Percentiles rank a stretch among this genome's conserved stretches.
These are phyloP conservation scores for Verruconis gallopava DNA, from an alignment of 2,329 filamentous ascomycete genomes.

Conservation along the genomic window DNA sequence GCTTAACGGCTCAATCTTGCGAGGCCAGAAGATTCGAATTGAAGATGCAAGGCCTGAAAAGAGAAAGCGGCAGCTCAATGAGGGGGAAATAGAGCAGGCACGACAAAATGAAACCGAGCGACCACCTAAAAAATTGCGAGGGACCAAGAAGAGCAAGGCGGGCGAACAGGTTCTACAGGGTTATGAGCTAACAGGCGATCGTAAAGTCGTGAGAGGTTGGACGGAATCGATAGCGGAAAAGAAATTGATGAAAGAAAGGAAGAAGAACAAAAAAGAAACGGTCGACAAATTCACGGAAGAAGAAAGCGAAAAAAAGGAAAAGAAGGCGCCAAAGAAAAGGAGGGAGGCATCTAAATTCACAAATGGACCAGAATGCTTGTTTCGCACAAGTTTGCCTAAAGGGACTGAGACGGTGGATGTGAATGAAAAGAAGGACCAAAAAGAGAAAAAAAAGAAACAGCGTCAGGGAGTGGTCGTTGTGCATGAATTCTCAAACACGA, in stretches of 20 bases:
- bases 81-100: conserved; percentile 21
- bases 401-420: conserved; percentile 36
- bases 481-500: conserved; percentile 81
- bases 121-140: conserved; percentile 21
- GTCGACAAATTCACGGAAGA: conserved; percentile 38
- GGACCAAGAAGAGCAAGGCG: conserved; percentile 34
- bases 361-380: conserved; percentile 66
- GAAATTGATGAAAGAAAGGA: conserved; percentile 23
- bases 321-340: conserved; percentile 44
- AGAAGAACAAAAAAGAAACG: conserved; percentile 30
- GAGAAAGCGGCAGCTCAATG: conserved; percentile 34
- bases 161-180: conserved; percentile 37
- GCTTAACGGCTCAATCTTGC: conserved; percentile 73
- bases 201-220: conserved; percentile 84
- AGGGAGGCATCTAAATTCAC: conserved; percentile 64
- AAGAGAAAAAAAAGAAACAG: conserved; percentile 44
- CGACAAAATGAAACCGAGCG: conserved; percentile 18
- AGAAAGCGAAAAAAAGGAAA: conserved; percentile 37
- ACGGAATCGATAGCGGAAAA: conserved; percentile 48
- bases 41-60: conserved; percentile 64
- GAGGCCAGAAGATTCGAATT: conserved; percentile 71
- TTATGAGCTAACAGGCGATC: conserved; percentile 55
- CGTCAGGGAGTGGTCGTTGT: conserved; percentile 53
- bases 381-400: conserved; percentile 67
- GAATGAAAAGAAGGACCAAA: conserved; percentile 42